Evolutionary conservation across 257 asterid species (phyloP), one percentile per base, ranked within the genome.

Genomic region (Catharanthus roseus): DNA sequence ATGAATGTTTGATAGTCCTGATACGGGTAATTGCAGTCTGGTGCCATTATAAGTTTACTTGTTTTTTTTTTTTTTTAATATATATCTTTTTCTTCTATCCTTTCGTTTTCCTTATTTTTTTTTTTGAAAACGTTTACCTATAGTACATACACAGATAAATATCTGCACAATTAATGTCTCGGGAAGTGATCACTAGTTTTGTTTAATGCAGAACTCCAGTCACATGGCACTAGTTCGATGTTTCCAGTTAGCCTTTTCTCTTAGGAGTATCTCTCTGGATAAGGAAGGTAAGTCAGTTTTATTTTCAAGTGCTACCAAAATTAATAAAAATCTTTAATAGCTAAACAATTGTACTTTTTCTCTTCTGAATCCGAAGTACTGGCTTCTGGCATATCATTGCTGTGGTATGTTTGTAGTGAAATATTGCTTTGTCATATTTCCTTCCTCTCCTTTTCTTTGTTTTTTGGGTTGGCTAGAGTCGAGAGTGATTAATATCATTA

Each of bases 241-340:
- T 57, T 81, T 84, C 68, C 88, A 84, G 82, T 76, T 84, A 72
- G 88, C 84, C 49, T 79, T 84, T 55, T 84, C 88, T 76, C 81
- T 84, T 10, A 76, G 84, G 77, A 72, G 75, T 71, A 69, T 81
- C 72, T 74, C 84, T 64, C 75, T 79, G 57, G 81, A 81, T 51
- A 77, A 65, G 45, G 81, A 78, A 68, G 88, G 88, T 84, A 72
- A 67, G 82, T 69, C 71, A 66, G 58, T 68, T 68, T 77, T 67
- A 36, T 39, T 19, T 61, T 62, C 23, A 33, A 18, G 2, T 33
- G 16, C 67, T 7, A 19, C 34, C 21, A 62, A 42, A 34, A 16
- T 51, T 51, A 26, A n/a, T 21, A 24, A 23, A 29, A 26, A 24
- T 66, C 51, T 44, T 2, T 10, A 66, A 66, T 26, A 4, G 38